Evolutionary conservation across 140 eudicot species (phyloP).

Genomic region (Ambrosia hybrid): DNA sequence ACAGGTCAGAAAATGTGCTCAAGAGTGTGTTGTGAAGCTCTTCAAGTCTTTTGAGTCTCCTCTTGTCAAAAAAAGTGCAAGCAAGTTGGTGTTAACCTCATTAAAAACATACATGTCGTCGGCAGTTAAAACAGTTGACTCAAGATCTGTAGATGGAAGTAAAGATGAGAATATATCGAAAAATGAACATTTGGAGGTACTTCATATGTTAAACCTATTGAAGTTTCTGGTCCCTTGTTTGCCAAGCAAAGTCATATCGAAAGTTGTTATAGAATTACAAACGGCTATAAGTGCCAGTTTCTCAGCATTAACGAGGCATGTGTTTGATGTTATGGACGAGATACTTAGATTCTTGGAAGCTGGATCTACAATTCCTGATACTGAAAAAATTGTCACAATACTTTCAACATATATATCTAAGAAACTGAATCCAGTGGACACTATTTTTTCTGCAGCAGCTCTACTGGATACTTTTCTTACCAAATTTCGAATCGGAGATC

Average conservation of each 20-base stretch:
- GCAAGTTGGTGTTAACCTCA: slow-evolving; percentile 57
- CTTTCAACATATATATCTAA: slow-evolving; percentile 59
- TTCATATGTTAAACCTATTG: too few relatives aligned
- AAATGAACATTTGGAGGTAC: too few relatives aligned
- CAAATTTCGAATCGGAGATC: slow-evolving; percentile 53
- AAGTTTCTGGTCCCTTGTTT: too few relatives aligned
- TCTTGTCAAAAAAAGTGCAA: slow-evolving; percentile 50
- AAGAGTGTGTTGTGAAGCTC: slow-evolving; percentile 70
- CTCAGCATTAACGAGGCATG: too few relatives aligned
- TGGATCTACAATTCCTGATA: slow-evolving; percentile 44
- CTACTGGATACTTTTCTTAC: slow-evolving; percentile 52
- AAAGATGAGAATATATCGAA: too few relatives aligned
- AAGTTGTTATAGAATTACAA: too few relatives aligned
- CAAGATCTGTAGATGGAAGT: too few relatives aligned
- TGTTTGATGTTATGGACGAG: slow-evolving; percentile 58
- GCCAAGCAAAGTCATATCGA: too few relatives aligned
- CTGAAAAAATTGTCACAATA: slow-evolving; percentile 48
- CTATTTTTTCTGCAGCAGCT: slow-evolving; percentile 60
- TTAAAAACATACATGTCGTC: slow-evolving; percentile 50
- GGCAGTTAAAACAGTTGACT: too few relatives aligned
- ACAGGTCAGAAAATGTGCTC: slow-evolving; percentile 96
- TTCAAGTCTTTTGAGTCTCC: slow-evolving; percentile 57
- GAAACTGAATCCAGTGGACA: slow-evolving; percentile 59
- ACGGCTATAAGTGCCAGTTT: too few relatives aligned
- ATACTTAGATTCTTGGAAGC: slow-evolving; percentile 45